phyloP scores from a whole-genome alignment of 345 rosid genomes.

The Moricandia moricandioides region DNA sequence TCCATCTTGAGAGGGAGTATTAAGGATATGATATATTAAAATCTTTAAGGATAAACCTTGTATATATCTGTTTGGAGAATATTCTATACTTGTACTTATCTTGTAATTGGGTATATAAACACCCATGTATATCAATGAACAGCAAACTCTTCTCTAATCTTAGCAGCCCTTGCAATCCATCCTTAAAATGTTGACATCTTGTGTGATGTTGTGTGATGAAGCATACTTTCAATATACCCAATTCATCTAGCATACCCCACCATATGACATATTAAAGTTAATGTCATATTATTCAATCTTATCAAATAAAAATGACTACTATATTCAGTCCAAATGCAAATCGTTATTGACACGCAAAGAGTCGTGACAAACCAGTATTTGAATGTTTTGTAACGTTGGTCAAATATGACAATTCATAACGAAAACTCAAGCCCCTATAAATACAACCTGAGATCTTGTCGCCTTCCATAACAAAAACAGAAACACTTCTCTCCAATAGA shows the following conservation, averaged over 20 bases:
- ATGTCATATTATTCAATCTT: too few species aligned
- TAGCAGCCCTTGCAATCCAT: too few species aligned
- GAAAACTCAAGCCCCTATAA: conserved; percentile 10
- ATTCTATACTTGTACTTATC: not conserved
- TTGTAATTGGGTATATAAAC: not conserved
- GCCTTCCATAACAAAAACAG: not conserved
- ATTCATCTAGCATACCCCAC: too few species aligned
- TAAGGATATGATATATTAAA: not conserved
- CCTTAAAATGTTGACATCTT: too few species aligned
- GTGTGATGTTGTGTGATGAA: too few species aligned
- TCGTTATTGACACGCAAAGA: conserved; percentile 29
- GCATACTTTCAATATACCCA: too few species aligned
- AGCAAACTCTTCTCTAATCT: too few species aligned
- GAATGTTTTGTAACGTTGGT: conserved; percentile 6
- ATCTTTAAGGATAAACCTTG: not conserved
- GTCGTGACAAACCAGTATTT: conserved; percentile 26
- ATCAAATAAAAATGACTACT: not conserved
- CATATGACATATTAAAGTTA: too few species aligned
- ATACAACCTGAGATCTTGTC: not conserved
- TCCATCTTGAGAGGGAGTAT: not conserved
- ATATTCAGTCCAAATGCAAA: not conserved
- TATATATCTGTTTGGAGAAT: not conserved
- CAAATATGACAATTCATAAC: not conserved
- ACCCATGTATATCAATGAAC: not conserved
- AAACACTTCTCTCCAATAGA: not conserved